Evolutionary conservation across 2,329 filamentous ascomycete genomes (phyloP).

Genomic region (Mycosphaerella arachidis): DNA sequence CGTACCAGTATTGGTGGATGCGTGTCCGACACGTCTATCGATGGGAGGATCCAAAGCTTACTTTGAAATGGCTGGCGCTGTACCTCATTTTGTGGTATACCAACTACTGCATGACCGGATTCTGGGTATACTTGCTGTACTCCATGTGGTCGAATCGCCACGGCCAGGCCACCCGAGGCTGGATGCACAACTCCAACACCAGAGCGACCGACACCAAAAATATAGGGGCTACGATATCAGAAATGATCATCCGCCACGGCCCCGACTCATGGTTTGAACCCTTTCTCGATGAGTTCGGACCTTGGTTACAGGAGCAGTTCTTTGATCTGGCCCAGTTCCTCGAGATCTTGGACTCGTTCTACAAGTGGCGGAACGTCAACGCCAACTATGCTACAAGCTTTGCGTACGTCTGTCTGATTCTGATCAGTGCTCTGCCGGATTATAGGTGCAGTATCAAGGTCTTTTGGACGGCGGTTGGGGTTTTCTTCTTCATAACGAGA

Average conservation of each 20-base stretch:
- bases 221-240: not conserved
- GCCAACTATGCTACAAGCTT: not conserved
- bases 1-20: slow-evolving; percentile 1
- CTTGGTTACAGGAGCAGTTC: not conserved
- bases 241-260: not conserved
- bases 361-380: not conserved
- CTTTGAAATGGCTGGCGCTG: not conserved
- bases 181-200: not conserved
- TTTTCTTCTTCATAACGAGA: not conserved
- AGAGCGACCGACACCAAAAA: not conserved
- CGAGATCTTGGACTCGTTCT: not conserved
- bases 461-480: not conserved
- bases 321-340: not conserved
- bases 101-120: slow-evolving; percentile 3
- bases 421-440: not conserved
- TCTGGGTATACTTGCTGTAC: slow-evolving; percentile 1
- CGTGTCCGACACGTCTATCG: slow-evolving; percentile 1
- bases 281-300: not conserved
- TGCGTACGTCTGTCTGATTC: not conserved
- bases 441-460: not conserved
- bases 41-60: slow-evolving; percentile 2
- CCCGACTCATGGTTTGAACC: slow-evolving; percentile 1
- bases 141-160: not conserved
- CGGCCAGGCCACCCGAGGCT: not conserved
- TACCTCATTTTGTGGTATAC: not conserved